Percentiles rank a stretch among this genome's conserved stretches.
These are phyloP conservation scores for Coemansia sp. DNA, from an alignment of 192 early-diverging fungal species.

Conservation along the genomic window DNA sequence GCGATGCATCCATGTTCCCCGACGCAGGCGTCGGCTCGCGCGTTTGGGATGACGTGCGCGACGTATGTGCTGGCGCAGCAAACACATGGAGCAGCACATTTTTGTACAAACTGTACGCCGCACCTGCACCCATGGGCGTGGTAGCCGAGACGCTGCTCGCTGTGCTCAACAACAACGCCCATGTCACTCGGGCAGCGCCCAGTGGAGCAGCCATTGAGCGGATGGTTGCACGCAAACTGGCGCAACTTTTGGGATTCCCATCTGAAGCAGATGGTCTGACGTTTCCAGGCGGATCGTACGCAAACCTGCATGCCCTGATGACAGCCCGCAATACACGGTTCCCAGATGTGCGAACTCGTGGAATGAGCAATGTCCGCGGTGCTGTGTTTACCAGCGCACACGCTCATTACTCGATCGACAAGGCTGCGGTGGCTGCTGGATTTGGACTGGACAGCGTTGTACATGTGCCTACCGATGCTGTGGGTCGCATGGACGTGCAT, in stretches of 20 bases:
- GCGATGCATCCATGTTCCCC: not conserved
- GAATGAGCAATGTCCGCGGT: conserved; percentile 40
- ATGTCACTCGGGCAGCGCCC: conserved; percentile 75
- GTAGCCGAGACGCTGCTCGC: conserved; percentile 67
- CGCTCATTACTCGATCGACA: conserved; percentile 76
- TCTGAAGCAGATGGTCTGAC: conserved; percentile 61
- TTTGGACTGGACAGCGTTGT: conserved; percentile 70
- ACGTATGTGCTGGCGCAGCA: conserved; percentile 19
- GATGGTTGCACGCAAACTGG: conserved; percentile 52
- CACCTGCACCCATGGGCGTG: conserved; percentile 72
- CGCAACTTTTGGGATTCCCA: conserved; percentile 28
- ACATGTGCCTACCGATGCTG: conserved; percentile 61
- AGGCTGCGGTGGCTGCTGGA: conserved; percentile 68
- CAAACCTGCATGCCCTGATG: conserved; percentile 75
- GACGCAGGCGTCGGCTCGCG: not conserved
- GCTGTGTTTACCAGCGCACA: conserved; percentile 71
- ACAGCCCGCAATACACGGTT: conserved; percentile 68
- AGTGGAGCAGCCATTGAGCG: conserved; percentile 71
- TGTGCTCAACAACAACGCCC: conserved; percentile 74
- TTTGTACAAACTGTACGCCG: conserved; percentile 81
- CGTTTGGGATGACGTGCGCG: conserved; percentile 44
- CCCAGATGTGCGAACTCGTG: conserved; percentile 60
- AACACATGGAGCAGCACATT: conserved; percentile 69
- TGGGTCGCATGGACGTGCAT: conserved; percentile 61
- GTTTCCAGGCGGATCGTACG: conserved; percentile 73